Evolutionary conservation across 2,329 filamentous ascomycete species (phyloP), one percentile per base, ranked within the genome.

Genomic region (Hypoxylon sp.): DNA sequence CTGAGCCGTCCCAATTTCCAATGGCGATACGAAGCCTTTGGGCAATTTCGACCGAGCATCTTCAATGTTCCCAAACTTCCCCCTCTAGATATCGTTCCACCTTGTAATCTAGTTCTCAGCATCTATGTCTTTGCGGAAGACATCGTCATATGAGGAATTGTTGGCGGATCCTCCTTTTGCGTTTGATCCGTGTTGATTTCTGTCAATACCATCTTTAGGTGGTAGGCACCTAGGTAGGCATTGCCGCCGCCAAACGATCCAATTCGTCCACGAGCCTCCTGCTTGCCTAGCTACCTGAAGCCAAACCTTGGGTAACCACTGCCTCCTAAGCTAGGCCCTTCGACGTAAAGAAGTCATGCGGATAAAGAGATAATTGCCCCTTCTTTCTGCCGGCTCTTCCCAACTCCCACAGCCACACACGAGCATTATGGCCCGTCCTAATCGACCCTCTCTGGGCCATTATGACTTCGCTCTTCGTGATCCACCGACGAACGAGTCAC

Each of bases 401-500:
- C 18, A 45, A 52, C 53, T 45, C 56, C 30, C 32, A 28, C 36
- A 18, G 4, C 16, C 58, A 60, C 45, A 20, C 40, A 44, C 56
- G 20, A 61, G 18, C 49, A 64, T 49, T 36, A 75, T 73, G 70
- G 70, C 70, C 56, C 71, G 72, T 56, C 58, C 64, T 53, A 72
- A 71, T 51, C 70, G 71, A 60, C 73, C 72, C 44, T 70, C 72
- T 33, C 58, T 74, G 14, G 71, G 71, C 53, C 72, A 73, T 49
- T 67, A 72, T 71, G 72, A 75, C 70, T 69, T 71, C 42, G 48
- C 69, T 18, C 54, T 68, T 64, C 70, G 69, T 68, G 69, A 73
- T 26, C 59, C 60, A 20, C 59, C 63, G 22, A 52, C 62, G 22
- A 70, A 60, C 64, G 70, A 72, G 24, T 55, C 56, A 26, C 46